Evolutionary conservation across 176 grass and related monocot species (phyloP).

Genomic region (Secale cereale): DNA sequence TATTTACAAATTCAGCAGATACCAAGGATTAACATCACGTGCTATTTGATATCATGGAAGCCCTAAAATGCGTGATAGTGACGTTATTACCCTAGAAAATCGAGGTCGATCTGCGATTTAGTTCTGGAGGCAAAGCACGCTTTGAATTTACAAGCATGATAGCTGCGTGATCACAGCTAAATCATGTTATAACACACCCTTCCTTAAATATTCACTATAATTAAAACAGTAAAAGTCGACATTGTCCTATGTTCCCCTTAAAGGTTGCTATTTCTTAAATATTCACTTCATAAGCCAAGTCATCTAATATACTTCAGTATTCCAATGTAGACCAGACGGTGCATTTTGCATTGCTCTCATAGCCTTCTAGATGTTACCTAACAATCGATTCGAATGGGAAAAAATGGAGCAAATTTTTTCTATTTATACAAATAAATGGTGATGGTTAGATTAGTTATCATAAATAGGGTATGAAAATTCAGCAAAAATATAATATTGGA

Average conservation of each 20-base stretch:
- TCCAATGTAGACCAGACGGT: background rate
- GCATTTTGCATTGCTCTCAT: background rate
- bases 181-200: background rate
- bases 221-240: background rate
- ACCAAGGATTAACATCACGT: background rate
- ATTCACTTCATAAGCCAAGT: background rate
- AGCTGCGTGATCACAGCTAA: too few relatives aligned
- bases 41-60: too few relatives aligned
- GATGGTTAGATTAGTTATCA: background rate
- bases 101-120: too few relatives aligned
- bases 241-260: background rate
- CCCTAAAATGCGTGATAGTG: too few relatives aligned
- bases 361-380: background rate
- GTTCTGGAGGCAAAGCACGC: too few relatives aligned
- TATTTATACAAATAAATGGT: background rate
- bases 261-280: background rate
- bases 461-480: conserved; percentile 7
- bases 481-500: conserved; percentile 15
- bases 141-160: too few relatives aligned
- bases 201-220: background rate
- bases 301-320: background rate
- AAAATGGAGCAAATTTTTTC: background rate
- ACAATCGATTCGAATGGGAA: background rate
- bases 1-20: conserved; percentile 23
- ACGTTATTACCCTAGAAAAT: too few relatives aligned